A percentile compares a stretch with the other conserved stretches of the same genome.
phyloP scores from a whole-genome alignment of 495 filamentous ascomycete genomes.

The Podospora pseudocomata region DNA sequence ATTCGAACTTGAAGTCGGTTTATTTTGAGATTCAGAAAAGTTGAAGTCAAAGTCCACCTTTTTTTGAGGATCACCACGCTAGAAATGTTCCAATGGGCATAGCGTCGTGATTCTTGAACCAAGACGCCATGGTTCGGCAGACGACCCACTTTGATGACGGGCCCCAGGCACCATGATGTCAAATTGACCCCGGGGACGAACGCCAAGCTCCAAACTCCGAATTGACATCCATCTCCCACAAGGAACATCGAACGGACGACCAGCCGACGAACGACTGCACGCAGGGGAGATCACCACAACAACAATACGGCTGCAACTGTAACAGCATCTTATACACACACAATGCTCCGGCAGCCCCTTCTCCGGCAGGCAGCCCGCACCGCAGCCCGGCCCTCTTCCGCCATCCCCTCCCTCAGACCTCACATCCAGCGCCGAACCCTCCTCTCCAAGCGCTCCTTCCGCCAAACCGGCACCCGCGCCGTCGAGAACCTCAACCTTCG shows the following conservation, averaged over 20 bases:
- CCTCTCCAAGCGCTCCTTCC: conserved; percentile 23
- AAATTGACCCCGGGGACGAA: not conserved
- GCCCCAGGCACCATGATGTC: conserved; percentile 11
- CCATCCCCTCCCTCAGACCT: conserved; percentile 3
- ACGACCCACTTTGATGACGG: not conserved
- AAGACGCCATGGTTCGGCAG: not conserved
- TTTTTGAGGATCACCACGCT: not conserved
- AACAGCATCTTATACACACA: not conserved
- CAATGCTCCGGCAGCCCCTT: conserved; percentile 30
- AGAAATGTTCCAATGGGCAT: not conserved
- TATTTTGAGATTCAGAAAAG: not conserved
- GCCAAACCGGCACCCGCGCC: conserved; percentile 24
- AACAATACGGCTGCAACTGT: not conserved
- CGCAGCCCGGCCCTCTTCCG: conserved; percentile 3
- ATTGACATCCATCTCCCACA: not conserved
- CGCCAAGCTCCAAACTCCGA: conserved; percentile 2
- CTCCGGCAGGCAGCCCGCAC: conserved; percentile 25
- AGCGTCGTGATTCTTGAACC: not conserved
- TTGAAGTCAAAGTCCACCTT: not conserved
- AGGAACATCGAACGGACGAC: not conserved
- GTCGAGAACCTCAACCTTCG: conserved; percentile 46
- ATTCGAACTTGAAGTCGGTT: not conserved
- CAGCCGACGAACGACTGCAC: not conserved
- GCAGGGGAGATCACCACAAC: conserved; percentile 4
- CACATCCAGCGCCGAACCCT: conserved; percentile 35